phyloP scores from a whole-genome alignment of 1,139 yeast genomes.

The Zygosaccharomyces sapae region DNA sequence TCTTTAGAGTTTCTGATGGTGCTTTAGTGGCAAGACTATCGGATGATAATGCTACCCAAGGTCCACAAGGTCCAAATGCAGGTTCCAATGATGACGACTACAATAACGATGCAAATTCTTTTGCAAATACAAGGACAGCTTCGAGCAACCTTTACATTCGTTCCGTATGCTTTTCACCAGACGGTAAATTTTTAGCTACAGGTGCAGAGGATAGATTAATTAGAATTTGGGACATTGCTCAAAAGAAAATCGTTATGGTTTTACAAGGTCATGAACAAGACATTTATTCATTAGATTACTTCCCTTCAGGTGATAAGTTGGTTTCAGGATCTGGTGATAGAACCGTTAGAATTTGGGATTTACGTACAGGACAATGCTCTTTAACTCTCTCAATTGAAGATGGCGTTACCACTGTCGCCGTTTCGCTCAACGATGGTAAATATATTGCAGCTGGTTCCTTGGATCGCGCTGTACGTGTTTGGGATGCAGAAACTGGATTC shows the following conservation, averaged over 20 bases:
- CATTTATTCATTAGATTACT: conserved; percentile 90
- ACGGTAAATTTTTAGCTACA: conserved; percentile 90
- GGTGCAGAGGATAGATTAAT: conserved; percentile 98
- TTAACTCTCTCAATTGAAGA: conserved; percentile 89
- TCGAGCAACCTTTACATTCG: conserved; percentile 81
- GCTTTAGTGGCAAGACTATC: conserved; percentile 80
- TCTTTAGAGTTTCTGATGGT: conserved; percentile 88
- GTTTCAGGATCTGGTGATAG: conserved; percentile 97
- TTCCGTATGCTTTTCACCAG: conserved; percentile 95
- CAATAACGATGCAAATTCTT: conserved; percentile 27
- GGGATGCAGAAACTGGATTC: conserved; percentile 95
- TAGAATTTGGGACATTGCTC: conserved; percentile 92
- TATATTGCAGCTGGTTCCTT: conserved; percentile 95
- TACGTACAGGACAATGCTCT: conserved; percentile 85
- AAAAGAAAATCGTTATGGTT: conserved; percentile 80
- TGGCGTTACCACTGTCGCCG: conserved; percentile 97
- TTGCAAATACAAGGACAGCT: conserved; percentile 22
- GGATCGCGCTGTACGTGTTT: conserved; percentile 91
- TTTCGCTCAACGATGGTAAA: conserved; percentile 84
- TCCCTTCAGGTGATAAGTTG: conserved; percentile 90
- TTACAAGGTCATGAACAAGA: conserved; percentile 97
- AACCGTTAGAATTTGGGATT: conserved; percentile 95
- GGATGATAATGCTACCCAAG: conserved; percentile 57
- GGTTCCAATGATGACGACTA: conserved; percentile 30
- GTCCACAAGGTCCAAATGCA: conserved; percentile 34